Evolutionary conservation across 176 grass and related monocot genomes (phyloP).

Genomic region (Triticum urartu): DNA sequence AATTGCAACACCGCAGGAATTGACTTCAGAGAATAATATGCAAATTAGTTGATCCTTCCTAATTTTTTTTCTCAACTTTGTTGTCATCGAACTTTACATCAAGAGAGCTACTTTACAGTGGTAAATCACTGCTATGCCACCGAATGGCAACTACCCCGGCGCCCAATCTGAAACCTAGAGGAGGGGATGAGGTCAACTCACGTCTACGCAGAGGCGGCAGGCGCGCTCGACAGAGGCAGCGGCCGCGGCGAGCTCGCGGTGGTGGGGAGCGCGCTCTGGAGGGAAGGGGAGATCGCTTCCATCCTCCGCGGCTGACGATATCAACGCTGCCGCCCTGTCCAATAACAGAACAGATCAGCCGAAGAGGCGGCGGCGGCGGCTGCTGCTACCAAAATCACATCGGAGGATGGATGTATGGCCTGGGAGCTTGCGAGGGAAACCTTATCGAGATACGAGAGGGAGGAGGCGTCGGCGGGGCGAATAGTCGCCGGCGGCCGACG

Average conservation of each 20-base stretch:
- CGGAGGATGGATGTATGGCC: neutral
- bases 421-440: neutral
- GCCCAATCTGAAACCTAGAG: neutral
- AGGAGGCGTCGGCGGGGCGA: neutral
- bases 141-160: neutral
- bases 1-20: neutral
- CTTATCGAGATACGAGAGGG: slow-evolving; percentile 2
- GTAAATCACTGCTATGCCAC: neutral
- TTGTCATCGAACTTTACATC: neutral
- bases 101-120: neutral
- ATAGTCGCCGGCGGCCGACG: neutral
- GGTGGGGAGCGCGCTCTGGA: slow-evolving; percentile 43
- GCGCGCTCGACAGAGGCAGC: slow-evolving; percentile 65
- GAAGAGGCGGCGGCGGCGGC: neutral
- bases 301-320: neutral
- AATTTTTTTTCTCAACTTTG: neutral
- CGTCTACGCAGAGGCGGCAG: slow-evolving; percentile 79
- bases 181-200: slow-evolving; percentile 31
- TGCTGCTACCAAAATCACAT: neutral
- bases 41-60: neutral
- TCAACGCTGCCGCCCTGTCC: slow-evolving; percentile 9
- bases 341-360: slow-evolving; percentile 18
- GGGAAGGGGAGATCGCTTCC: slow-evolving; percentile 51
- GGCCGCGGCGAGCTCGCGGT: slow-evolving; percentile 62
- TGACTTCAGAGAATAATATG: neutral